These are phyloP conservation scores for Boeremia lycopersici DNA, from an alignment of 2,329 filamentous ascomycete species.

Conservation along the genomic window DNA sequence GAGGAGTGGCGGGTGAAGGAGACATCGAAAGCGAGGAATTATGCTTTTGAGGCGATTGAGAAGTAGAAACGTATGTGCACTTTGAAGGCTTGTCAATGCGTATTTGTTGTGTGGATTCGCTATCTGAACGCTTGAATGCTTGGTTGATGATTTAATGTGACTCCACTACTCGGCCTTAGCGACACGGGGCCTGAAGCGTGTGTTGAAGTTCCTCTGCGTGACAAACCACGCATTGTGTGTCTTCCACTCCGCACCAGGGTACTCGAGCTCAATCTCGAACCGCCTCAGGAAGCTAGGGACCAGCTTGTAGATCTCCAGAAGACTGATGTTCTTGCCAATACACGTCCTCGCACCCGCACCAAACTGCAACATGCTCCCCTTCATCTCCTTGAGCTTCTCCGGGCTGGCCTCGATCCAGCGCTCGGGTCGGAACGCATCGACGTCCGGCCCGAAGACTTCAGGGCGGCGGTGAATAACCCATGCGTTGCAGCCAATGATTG, in stretches of 20 bases:
- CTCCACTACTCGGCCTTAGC: neutral
- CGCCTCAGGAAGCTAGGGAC: slow-evolving; percentile 64
- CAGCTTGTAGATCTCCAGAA: slow-evolving; percentile 59
- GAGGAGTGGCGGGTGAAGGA: slow-evolving; percentile 43
- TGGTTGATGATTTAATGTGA: neutral
- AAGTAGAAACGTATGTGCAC: slow-evolving; percentile 1
- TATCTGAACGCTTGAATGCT: slow-evolving; percentile 5
- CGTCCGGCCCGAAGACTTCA: slow-evolving; percentile 71
- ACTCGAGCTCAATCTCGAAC: slow-evolving; percentile 61
- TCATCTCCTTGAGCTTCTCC: slow-evolving; percentile 68
- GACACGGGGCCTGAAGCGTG: slow-evolving; percentile 44
- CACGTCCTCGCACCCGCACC: slow-evolving; percentile 74
- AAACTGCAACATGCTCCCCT: slow-evolving; percentile 74
- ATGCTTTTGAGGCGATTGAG: slow-evolving; percentile 34
- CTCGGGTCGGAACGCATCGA: slow-evolving; percentile 70
- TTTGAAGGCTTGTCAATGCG: too few relatives aligned
- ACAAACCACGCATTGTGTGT: slow-evolving; percentile 63
- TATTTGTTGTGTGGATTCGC: neutral
- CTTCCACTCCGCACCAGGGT: slow-evolving; percentile 51
- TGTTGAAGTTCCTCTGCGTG: slow-evolving; percentile 52
- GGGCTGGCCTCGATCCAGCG: slow-evolving; percentile 65
- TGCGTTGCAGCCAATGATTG: slow-evolving; percentile 74
- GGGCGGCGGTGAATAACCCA: slow-evolving; percentile 75
- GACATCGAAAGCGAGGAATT: slow-evolving; percentile 27
- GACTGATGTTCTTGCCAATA: slow-evolving; percentile 61